phyloP scores from a whole-genome alignment of 345 rosid species.

The Ceriops zippeliana region DNA sequence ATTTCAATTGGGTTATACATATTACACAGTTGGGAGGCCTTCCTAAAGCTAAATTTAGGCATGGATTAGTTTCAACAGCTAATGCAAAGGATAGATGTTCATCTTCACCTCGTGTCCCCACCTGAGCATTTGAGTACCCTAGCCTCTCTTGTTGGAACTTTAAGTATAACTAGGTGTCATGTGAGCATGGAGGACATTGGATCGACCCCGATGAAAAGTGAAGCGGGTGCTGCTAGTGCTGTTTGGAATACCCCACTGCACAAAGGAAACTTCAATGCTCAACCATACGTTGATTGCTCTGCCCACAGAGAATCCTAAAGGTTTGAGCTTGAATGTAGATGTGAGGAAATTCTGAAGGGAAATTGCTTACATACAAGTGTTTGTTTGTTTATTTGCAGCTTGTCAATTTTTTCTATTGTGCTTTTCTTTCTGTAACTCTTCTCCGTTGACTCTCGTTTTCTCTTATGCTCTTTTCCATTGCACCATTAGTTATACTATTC shows the following conservation, averaged over 20 bases:
- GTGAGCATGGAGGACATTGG: too few relatives aligned
- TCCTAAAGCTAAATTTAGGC: slow-evolving; percentile 51
- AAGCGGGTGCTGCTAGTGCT: slow-evolving; percentile 42
- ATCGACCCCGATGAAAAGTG: slow-evolving; percentile 37
- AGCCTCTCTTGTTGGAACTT: slow-evolving; percentile 41
- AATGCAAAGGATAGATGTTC: slow-evolving; percentile 50
- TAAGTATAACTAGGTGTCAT: too few relatives aligned
- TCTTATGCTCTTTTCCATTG: slow-evolving; percentile 2
- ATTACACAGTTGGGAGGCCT: slow-evolving; percentile 42
- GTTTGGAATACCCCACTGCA: slow-evolving; percentile 39
- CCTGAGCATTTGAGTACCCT: slow-evolving; percentile 46
- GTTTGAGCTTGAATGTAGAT: slow-evolving; percentile 79
- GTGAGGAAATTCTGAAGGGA: slow-evolving; percentile 14
- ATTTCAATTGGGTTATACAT: slow-evolving; percentile 8
- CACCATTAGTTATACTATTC: slow-evolving; percentile 47
- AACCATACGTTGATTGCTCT: slow-evolving; percentile 51
- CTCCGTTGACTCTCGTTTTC: slow-evolving; percentile 7
- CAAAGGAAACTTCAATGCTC: slow-evolving; percentile 40
- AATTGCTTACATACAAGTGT: background rate
- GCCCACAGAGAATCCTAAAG: slow-evolving; percentile 68
- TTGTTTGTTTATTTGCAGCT: slow-evolving; percentile 2
- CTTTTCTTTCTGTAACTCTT: background rate
- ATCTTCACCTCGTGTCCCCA: slow-evolving; percentile 67
- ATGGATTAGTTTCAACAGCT: slow-evolving; percentile 42
- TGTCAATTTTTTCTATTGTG: too few relatives aligned